A percentile compares a stretch with the other conserved stretches of the same genome.
Conservation (phyloP, 352 stramenopile species). For the Phytophthora agathidicida region DNA sequence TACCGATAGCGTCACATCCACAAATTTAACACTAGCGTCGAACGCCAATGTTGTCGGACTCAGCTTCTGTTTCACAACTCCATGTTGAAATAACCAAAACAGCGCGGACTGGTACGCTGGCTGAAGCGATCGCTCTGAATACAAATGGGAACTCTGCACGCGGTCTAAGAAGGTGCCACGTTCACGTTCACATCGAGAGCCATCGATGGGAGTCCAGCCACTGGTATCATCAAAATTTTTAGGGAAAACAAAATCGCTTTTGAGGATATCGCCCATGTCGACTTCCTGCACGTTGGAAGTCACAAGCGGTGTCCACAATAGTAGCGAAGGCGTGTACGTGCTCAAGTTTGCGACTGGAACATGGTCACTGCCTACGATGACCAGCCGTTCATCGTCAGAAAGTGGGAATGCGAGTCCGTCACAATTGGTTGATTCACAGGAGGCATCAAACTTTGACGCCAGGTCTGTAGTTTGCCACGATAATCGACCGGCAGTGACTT, state of each 20-base stretch:
- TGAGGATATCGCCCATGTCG: conserved; percentile 50
- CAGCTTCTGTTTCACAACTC: conserved; percentile 35
- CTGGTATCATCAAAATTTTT: conserved; percentile 44
- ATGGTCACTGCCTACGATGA: conserved; percentile 38
- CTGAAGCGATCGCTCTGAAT: conserved; percentile 52
- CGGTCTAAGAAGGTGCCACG: conserved; percentile 47
- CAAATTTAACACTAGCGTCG: conserved; percentile 21
- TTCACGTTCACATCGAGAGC: conserved; percentile 48
- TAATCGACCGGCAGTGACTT: conserved; percentile 52
- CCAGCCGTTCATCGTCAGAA: conserved; percentile 10
- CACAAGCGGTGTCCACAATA: conserved; percentile 45
- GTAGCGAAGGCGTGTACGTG: conserved; percentile 32
- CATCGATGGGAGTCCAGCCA: conserved; percentile 38
- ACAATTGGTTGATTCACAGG: conserved; percentile 35
- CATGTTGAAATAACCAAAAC: conserved; percentile 64
- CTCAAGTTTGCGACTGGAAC: conserved; percentile 40
- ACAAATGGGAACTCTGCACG: conserved; percentile 51
- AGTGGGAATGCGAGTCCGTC: conserved; percentile 37
- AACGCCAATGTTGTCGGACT: conserved; percentile 36
- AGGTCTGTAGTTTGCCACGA: conserved; percentile 46
- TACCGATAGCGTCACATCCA: conserved; percentile 45
- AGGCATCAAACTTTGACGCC: conserved; percentile 35
- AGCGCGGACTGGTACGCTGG: conserved; percentile 54
- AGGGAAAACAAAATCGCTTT: conserved; percentile 63
- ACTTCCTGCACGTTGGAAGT: conserved; percentile 59